phyloP scores from a whole-genome alignment of 192 early-diverging fungal species.

The Rhizophagus clarus region DNA sequence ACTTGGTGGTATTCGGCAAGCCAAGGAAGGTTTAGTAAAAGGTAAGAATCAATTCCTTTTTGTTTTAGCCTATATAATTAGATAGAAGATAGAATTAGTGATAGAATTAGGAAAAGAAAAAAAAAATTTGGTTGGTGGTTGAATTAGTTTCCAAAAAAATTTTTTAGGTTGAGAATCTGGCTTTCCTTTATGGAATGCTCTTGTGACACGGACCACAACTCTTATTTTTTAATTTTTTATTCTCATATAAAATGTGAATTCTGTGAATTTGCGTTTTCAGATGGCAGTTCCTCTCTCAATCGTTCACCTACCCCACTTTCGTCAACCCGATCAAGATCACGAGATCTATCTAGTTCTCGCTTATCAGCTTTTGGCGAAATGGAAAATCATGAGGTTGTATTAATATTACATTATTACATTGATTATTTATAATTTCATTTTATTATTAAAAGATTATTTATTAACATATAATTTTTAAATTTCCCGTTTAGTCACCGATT shows the following conservation, averaged over 20 bases:
- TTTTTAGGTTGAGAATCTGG: conserved; percentile 12
- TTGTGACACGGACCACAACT: background rate
- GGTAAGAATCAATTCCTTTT: background rate
- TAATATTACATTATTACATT: background rate
- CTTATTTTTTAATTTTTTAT: conserved; percentile 13
- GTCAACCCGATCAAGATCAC: conserved; percentile 4
- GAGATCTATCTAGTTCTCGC: conserved; percentile 3
- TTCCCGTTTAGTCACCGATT: background rate
- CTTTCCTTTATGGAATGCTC: conserved; percentile 19
- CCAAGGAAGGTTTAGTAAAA: conserved; percentile 1
- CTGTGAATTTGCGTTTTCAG: conserved; percentile 8
- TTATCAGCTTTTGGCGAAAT: background rate
- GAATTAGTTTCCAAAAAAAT: conserved; percentile 18
- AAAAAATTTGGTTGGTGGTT: conserved; percentile 17
- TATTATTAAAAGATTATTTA: background rate
- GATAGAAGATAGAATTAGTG: background rate
- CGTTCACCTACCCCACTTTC: background rate
- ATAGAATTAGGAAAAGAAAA: background rate
- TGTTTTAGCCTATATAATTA: background rate
- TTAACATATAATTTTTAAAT: background rate
- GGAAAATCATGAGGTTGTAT: conserved; percentile 10
- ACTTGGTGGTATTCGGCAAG: background rate
- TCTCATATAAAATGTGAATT: conserved; percentile 2
- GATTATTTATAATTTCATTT: too few species aligned
- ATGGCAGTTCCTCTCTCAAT: conserved; percentile 10